Base-by-base conservation (phyloP, 2,329 filamentous ascomycete genomes). In the Neopestalotiopsis clavispora region DNA sequence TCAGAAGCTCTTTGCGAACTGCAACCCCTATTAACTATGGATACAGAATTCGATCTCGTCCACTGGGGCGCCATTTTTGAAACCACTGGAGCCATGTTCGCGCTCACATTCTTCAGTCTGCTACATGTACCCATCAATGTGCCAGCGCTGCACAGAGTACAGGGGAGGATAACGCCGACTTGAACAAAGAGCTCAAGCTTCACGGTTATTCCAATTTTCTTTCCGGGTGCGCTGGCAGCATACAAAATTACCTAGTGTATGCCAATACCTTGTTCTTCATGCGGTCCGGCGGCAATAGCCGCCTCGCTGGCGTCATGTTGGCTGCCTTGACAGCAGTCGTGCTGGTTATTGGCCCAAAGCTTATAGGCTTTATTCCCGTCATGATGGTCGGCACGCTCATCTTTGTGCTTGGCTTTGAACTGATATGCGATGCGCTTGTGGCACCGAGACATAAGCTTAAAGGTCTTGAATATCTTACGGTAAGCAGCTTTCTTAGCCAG, bases 101-200 rank as follows among this genome's bases (percentile, higher is more conserved):
- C 96, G 0, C 83, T 99, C 70, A 98, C 96, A 0, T 99, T 99
- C 84, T 99, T 99, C 75, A 96, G 96, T 66, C 92, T 99, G 68
- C 87, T 99, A 2, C 96, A 99, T 78, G 96, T 99, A 2, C 96
- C 96, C 0, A 99, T 99, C 81, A 99, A 99, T 75, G 95, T 99
- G 4, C 96, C 96, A 2, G 96, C 96, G 2, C 83, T 99, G 96
- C 94, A 0, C 91, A 97, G 63, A 94, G 94, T 40, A 94, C 93
- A 4, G 94, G 94, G 58, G 95, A 98, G 79, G 96, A 99, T 77
- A 93, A 98, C 76, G 88, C 97, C 38, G 91, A 97, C 77, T 89
- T 99, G 63, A 94, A 99, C 77, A 90, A 93, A 71, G 96, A 99
- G 79, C 85, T 99, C 28, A 94, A 95, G 76, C 90, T 97, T 58